Evolutionary conservation across 805 yeast genomes (phyloP).

Genomic region (Metschnikowia picachoensis): DNA sequence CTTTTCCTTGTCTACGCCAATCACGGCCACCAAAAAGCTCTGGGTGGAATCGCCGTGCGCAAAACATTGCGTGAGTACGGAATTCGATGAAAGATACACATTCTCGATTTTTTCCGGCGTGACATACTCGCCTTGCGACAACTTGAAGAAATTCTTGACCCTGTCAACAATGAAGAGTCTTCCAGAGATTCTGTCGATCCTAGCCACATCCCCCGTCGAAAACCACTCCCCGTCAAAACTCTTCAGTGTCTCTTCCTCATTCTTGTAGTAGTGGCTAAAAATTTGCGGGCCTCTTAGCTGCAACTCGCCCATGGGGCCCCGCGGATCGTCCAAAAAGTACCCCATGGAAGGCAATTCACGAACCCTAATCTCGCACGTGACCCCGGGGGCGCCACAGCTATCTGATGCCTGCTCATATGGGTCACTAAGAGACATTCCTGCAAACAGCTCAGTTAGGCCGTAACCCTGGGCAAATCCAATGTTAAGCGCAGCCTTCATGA

Average conservation of each 20-base stretch:
- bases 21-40: slow-evolving; percentile 15
- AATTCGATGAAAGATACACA: slow-evolving; percentile 37
- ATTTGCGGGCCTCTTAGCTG: slow-evolving; percentile 63
- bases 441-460: slow-evolving; percentile 66
- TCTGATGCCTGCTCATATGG: slow-evolving; percentile 47
- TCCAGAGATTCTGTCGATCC: slow-evolving; percentile 34
- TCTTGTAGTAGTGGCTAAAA: slow-evolving; percentile 53
- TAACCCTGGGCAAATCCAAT: slow-evolving; percentile 66
- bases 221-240: slow-evolving; percentile 53
- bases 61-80: slow-evolving; percentile 16
- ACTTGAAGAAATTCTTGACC: slow-evolving; percentile 74
- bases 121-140: slow-evolving; percentile 52
- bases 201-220: slow-evolving; percentile 49
- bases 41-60: slow-evolving; percentile 18
- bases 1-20: slow-evolving; percentile 22
- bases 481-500: slow-evolving; percentile 59
- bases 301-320: slow-evolving; percentile 54
- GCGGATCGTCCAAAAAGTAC: slow-evolving; percentile 23
- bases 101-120: slow-evolving; percentile 77
- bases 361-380: slow-evolving; percentile 50
- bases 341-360: slow-evolving; percentile 64
- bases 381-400: slow-evolving; percentile 59
- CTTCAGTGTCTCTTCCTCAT: slow-evolving; percentile 49
- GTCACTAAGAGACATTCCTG: slow-evolving; percentile 43
- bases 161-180: slow-evolving; percentile 58